Percentiles rank a stretch among this genome's conserved stretches.
These are phyloP conservation scores for Thelephora ganbajun DNA, from an alignment of 768 basidiomycete genomes.

Conservation along the genomic window DNA sequence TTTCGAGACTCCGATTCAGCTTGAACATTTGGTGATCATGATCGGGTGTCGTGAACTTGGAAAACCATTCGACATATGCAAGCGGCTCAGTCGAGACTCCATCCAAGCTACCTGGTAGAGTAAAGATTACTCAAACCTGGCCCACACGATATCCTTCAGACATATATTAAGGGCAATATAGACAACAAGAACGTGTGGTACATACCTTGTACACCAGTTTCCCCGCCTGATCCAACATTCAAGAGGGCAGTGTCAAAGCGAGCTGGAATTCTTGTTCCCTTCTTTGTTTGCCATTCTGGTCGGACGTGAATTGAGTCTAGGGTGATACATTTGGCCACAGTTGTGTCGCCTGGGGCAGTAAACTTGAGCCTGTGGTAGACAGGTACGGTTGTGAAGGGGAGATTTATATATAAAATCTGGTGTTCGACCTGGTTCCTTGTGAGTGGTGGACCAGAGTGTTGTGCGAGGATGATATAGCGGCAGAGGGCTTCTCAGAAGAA, in stretches of 20 bases:
- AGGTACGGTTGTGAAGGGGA: conserved; percentile 14
- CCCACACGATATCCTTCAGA: conserved; percentile 15
- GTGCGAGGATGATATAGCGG: conserved; percentile 12
- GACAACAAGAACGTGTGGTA: neutral
- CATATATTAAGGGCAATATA: neutral
- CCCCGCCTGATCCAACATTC: conserved; percentile 5
- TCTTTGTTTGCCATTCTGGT: conserved; percentile 11
- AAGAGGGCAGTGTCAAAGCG: conserved; percentile 24
- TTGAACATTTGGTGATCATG: conserved; percentile 14
- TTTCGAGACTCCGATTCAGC: conserved; percentile 4
- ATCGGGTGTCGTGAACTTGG: conserved; percentile 10
- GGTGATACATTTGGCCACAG: too few relatives aligned
- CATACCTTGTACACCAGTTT: conserved; percentile 10
- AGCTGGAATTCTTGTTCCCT: conserved; percentile 8
- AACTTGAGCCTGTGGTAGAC: conserved; percentile 23
- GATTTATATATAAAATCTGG: neutral
- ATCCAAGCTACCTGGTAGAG: conserved; percentile 8
- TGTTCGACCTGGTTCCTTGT: conserved; percentile 9
- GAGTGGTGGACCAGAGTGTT: conserved; percentile 9
- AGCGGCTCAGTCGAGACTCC: conserved; percentile 2
- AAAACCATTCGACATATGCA: conserved; percentile 20
- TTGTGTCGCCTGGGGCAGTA: neutral
- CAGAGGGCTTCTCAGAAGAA: conserved; percentile 16
- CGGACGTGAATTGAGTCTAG: conserved; percentile 20
- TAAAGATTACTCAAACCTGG: conserved; percentile 14